Percentiles rank a stretch among this genome's conserved stretches.
Conservation (phyloP, 305 asterid species). For the Rubia peregrina region DNA sequence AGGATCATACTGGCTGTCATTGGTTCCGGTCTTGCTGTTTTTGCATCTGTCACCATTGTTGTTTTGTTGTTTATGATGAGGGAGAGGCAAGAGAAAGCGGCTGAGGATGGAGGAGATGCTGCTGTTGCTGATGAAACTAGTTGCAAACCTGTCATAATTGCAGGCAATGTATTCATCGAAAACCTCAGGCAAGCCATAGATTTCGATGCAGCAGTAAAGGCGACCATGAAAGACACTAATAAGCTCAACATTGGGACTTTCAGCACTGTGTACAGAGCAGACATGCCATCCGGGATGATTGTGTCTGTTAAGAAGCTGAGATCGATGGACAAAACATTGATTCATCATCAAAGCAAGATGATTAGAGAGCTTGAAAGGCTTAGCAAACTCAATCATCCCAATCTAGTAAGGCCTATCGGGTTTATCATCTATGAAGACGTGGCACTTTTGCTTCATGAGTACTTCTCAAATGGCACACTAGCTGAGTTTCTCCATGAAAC, state of each 20-base stretch:
- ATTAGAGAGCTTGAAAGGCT: slow-evolving; percentile 84
- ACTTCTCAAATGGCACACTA: slow-evolving; percentile 58
- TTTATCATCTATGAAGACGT: slow-evolving; percentile 74
- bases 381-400: slow-evolving; percentile 72
- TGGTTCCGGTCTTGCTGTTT: slow-evolving; percentile 87
- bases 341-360: slow-evolving; percentile 74
- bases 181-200: slow-evolving; percentile 80
- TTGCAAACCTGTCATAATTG: slow-evolving; percentile 54
- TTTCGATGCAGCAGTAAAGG: slow-evolving; percentile 74
- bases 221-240: slow-evolving; percentile 68
- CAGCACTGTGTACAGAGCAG: slow-evolving; percentile 80
- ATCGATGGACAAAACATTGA: slow-evolving; percentile 64
- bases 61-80: slow-evolving; percentile 84
- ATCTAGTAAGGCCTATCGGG: slow-evolving; percentile 77
- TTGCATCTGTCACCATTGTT: slow-evolving; percentile 62
- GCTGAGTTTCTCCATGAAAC: slow-evolving; percentile 62
- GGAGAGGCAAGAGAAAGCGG: slow-evolving; percentile 78
- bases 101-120: slow-evolving; percentile 32
- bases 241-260: slow-evolving; percentile 67
- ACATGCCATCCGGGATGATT: slow-evolving; percentile 90
- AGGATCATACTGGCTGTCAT: slow-evolving; percentile 64
- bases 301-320: slow-evolving; percentile 67
- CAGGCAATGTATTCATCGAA: slow-evolving; percentile 74
- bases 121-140: slow-evolving; percentile 32
- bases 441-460: slow-evolving; percentile 60